Base-by-base conservation (phyloP, 768 basidiomycete species). In the Mycena amicta region DNA sequence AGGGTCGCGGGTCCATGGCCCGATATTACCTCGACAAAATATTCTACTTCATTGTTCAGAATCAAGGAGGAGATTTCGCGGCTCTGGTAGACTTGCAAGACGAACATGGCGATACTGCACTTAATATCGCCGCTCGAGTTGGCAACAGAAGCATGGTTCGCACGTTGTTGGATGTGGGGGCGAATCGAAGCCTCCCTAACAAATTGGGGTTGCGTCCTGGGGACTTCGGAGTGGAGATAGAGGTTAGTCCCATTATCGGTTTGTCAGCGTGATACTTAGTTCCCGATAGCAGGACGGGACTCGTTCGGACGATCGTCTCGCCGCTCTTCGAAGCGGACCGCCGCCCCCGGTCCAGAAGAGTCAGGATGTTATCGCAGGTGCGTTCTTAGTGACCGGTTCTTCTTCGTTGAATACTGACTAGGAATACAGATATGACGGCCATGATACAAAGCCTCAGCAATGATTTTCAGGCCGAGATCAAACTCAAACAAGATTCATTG, bases 121-220 rank as follows among this genome's bases (percentile, higher is more conserved):
- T 99, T 67, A 97, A 97, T 74, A 92, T 98, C 66, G 93, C 96
- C 15, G 95, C 96, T 0, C 76, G 96, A 55, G 90, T 98, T 1
- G 97, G 97, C 2, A 97, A 94, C 71, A 80, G 90, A 60, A 88
- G 89, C 60, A 71, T 98, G 58, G 94, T 98, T 15, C 80, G 89
- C 66, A 88, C 93, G 3, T 72, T 98, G 64, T 66, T 99, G 58
- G 95, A 97, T 67, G 92, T 94, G 6, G 95, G 94, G 13, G 97
- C 96, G 4, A 96, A 98, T 72, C 85, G 90, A 64, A 82, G 85
- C 66, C 78, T 92, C 59, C 84, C 89, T 20, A 99, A 99, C 74
- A 98, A 98, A 70, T 77, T 99, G 43, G 97, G 97, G 3, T 74
- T 99, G 67, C 82, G 92, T 52, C 92, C 97, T 2, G 93, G 89